phyloP scores from a whole-genome alignment of 106 monocot genomes.

The Amphibolis antarctica region DNA sequence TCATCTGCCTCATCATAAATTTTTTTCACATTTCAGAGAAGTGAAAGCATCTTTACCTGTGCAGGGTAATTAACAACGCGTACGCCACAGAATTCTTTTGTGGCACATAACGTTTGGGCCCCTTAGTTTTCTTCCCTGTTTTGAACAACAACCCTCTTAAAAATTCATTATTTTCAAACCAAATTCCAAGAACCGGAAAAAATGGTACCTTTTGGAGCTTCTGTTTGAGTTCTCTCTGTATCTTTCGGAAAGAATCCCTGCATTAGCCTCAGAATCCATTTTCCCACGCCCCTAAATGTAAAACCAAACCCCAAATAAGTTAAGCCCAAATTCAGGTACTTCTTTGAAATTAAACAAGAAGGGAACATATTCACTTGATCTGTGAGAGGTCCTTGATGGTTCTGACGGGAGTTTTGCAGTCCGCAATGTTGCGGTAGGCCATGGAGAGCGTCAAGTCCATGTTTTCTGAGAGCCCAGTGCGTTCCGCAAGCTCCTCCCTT shows the following conservation, averaged over 20 bases:
- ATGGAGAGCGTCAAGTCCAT: slow-evolving; percentile 54
- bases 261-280: slow-evolving; percentile 75
- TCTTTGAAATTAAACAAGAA: no score
- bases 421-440: slow-evolving; percentile 61
- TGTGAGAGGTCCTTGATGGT: slow-evolving; percentile 70
- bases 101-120: slow-evolving; percentile 60
- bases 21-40: no score
- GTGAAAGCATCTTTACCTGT: slow-evolving; percentile 32
- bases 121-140: slow-evolving; percentile 60
- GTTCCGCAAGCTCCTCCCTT: slow-evolving; percentile 48
- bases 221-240: slow-evolving; percentile 8
- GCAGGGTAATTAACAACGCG: slow-evolving; percentile 81
- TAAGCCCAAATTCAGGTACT: background rate
- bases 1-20: no score
- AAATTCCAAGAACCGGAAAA: slow-evolving; percentile 4
- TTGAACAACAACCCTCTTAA: background rate
- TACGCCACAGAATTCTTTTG: slow-evolving; percentile 92
- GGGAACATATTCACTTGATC: slow-evolving; percentile 39
- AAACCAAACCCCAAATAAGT: background rate
- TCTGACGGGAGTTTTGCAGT: slow-evolving; percentile 50
- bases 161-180: background rate
- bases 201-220: slow-evolving; percentile 19
- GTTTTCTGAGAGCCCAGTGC: slow-evolving; percentile 43
- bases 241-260: slow-evolving; percentile 45
- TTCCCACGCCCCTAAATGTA: slow-evolving; percentile 60